A percentile compares a stretch with the other conserved stretches of the same genome.
These are phyloP conservation scores for Salicornia ramosissima DNA, from an alignment of 148 eudicot species.

Conservation along the genomic window DNA sequence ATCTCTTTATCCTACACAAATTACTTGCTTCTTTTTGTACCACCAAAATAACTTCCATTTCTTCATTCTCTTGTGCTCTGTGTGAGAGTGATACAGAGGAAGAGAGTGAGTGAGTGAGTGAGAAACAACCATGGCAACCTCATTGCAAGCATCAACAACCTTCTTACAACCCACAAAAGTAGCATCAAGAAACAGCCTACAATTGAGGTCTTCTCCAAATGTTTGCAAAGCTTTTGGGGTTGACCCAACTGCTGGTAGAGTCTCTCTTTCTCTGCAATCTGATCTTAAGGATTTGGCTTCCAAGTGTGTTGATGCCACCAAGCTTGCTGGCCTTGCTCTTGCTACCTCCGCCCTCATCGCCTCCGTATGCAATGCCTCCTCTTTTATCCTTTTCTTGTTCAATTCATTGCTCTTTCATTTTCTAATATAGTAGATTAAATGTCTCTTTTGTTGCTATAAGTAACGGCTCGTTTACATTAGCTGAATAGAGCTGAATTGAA, in stretches of 20 bases:
- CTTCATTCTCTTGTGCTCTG: slow-evolving; percentile 18
- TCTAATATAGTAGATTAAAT: too few relatives aligned
- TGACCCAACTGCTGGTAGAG: slow-evolving; percentile 40
- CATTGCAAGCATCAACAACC: slow-evolving; percentile 92
- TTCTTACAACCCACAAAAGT: slow-evolving; percentile 66
- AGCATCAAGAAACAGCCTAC: slow-evolving; percentile 34
- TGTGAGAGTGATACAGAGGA: background rate
- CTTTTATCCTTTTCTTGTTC: too few relatives aligned
- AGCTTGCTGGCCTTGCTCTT: slow-evolving; percentile 93
- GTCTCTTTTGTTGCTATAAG: too few relatives aligned
- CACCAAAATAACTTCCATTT: slow-evolving; percentile 42
- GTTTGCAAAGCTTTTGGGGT: slow-evolving; percentile 69
- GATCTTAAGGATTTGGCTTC: slow-evolving; percentile 80
- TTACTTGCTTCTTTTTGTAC: slow-evolving; percentile 23
- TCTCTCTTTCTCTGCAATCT: slow-evolving; percentile 74
- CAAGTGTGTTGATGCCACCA: slow-evolving; percentile 83
- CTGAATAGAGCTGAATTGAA: too few relatives aligned
- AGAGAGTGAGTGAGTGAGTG: background rate
- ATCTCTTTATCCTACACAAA: slow-evolving; percentile 62
- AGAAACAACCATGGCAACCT: slow-evolving; percentile 68
- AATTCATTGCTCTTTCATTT: too few relatives aligned
- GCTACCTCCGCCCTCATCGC: slow-evolving; percentile 91
- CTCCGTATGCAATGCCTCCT: slow-evolving; percentile 47
- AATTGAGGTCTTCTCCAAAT: slow-evolving; percentile 53
- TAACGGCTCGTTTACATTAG: too few relatives aligned